Percentiles rank a stretch among this genome's conserved stretches.
These are phyloP conservation scores for Erythrobasidium hasegawianum DNA, from an alignment of 1,284 basidiomycete species.

Conservation along the genomic window DNA sequence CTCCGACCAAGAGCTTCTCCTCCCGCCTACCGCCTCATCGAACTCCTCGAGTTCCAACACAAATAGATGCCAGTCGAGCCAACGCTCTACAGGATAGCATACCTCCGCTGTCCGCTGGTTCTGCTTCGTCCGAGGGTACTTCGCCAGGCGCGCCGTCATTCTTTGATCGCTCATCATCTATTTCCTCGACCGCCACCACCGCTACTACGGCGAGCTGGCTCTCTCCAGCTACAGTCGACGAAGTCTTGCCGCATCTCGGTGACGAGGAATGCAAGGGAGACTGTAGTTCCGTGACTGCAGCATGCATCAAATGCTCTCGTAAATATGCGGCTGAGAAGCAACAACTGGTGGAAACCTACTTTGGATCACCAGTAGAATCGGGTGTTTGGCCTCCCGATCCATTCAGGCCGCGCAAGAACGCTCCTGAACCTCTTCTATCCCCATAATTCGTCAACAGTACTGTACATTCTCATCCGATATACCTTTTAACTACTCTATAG, in stretches of 20 bases:
- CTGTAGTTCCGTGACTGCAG: slow-evolving; percentile 14
- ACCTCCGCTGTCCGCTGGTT: background rate
- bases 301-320: slow-evolving; percentile 17
- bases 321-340: slow-evolving; percentile 1
- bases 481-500: no score
- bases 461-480: no score
- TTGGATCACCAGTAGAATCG: slow-evolving; percentile 7
- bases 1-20: background rate
- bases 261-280: slow-evolving; percentile 24
- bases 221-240: slow-evolving; percentile 14
- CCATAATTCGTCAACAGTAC: no score
- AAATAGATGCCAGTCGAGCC: background rate
- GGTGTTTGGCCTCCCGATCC: slow-evolving; percentile 32
- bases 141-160: slow-evolving; percentile 14
- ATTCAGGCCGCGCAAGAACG: slow-evolving; percentile 20
- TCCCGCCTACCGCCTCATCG: slow-evolving; percentile 3
- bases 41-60: background rate
- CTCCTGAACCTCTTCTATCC: background rate
- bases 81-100: background rate
- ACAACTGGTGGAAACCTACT: background rate
- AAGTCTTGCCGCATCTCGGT: background rate
- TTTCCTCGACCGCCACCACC: slow-evolving; percentile 7
- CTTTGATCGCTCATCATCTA: slow-evolving; percentile 15
- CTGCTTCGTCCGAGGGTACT: slow-evolving; percentile 1
- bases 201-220: slow-evolving; percentile 12